Percentiles rank a stretch among this genome's conserved stretches.
Conservation (phyloP, 352 stramenopile genomes). For the Albugo candida region DNA sequence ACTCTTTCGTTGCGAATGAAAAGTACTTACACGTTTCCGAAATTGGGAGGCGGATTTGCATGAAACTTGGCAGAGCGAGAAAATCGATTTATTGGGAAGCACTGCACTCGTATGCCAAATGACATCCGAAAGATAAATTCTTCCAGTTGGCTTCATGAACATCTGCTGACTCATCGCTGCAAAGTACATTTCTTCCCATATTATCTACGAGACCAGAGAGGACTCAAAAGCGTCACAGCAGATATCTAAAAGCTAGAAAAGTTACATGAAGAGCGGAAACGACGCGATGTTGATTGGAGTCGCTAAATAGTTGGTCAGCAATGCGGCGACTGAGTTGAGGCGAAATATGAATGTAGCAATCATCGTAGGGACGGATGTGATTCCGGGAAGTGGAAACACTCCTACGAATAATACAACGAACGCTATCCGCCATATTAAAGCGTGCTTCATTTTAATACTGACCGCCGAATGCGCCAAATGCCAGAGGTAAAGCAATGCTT, state of each 20-base stretch:
- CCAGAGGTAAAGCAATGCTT: slow-evolving; percentile 59
- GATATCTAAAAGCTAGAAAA: background rate
- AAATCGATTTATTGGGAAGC: slow-evolving; percentile 30
- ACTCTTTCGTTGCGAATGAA: background rate
- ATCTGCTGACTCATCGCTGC: background rate
- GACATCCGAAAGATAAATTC: background rate
- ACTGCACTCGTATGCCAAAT: background rate
- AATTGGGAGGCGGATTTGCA: slow-evolving; percentile 28
- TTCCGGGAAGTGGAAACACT: slow-evolving; percentile 57
- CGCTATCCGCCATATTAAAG: background rate
- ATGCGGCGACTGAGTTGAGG: slow-evolving; percentile 59
- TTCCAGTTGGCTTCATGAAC: no score
- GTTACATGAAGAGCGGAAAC: slow-evolving; percentile 61
- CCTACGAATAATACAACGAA: slow-evolving; percentile 8
- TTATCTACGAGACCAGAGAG: background rate
- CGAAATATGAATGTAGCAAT: slow-evolving; percentile 53
- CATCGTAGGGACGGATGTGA: slow-evolving; percentile 58
- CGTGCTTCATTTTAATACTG: background rate
- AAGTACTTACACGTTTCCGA: slow-evolving; percentile 22
- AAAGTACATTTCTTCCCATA: background rate
- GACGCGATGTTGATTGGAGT: slow-evolving; percentile 62
- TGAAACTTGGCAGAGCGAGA: slow-evolving; percentile 19
- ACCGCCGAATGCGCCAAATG: slow-evolving; percentile 52
- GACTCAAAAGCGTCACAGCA: background rate
- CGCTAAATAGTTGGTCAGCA: slow-evolving; percentile 68